A percentile compares a stretch with the other conserved stretches of the same genome.
Evolutionary conservation across 2,329 filamentous ascomycete species (phyloP).

Genomic region (Colletotrichum simmondsii): DNA sequence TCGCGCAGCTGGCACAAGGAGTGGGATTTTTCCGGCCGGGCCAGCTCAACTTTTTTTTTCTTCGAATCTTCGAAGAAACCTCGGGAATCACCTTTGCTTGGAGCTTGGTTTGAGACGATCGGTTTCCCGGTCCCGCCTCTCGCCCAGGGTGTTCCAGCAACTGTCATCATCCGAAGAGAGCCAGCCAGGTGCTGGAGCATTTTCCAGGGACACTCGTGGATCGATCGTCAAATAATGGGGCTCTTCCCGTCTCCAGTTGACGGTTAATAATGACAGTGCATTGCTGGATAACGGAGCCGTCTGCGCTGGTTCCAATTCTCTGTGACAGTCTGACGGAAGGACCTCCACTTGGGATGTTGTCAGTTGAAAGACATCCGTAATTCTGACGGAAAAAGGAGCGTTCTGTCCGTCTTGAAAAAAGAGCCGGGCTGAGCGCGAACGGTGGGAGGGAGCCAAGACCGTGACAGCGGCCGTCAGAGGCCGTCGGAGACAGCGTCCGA

Average conservation of each 20-base stretch:
- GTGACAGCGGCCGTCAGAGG: conserved; percentile 21
- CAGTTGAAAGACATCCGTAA: not conserved
- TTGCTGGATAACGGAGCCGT: not conserved
- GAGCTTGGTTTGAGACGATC: not conserved
- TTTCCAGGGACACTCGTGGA: conserved; percentile 22
- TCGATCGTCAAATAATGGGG: conserved; percentile 22
- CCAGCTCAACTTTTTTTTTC: too few species aligned
- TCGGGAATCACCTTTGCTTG: not conserved
- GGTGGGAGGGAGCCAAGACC: conserved; percentile 31
- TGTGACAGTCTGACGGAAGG: not conserved
- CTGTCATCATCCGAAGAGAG: conserved; percentile 19
- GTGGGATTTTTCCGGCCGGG: too few species aligned
- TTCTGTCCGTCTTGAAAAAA: not conserved
- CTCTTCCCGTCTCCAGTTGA: conserved; percentile 21
- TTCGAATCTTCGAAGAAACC: not conserved
- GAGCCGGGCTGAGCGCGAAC: conserved; percentile 2
- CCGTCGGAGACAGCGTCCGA: not conserved
- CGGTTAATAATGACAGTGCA: not conserved
- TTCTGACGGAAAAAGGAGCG: conserved; percentile 7
- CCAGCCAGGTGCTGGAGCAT: conserved; percentile 1
- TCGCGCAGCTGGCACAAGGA: not conserved
- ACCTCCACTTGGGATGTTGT: conserved; percentile 5
- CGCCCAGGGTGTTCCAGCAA: conserved; percentile 6
- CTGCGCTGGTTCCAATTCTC: not conserved
- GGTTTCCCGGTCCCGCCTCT: not conserved